Evolutionary conservation across 306 rosid genomes (phyloP), one percentile per base, ranked within the genome.

Genomic region (Cicer pinnatifidum): DNA sequence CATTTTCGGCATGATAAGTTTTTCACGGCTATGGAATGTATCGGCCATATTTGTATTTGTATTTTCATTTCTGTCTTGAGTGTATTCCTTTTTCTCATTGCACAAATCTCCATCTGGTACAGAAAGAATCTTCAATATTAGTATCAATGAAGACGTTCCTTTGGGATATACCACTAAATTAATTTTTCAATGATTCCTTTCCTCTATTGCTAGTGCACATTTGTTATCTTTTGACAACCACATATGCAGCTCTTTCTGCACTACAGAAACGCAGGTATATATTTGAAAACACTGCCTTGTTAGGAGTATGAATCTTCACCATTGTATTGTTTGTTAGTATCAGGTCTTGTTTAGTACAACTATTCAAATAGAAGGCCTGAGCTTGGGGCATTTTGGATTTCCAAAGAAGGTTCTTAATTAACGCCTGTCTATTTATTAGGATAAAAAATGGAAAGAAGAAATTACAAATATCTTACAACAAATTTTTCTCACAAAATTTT

Each of bases 301-400:
- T 17, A 53, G 62, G 63, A 38, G 38, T 53, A 39, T 39, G 65
- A 20, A 40, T 53, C 38, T 54, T 38, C 19, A 53, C 40, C 75
- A 39, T 39, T 17, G 7, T 8, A 52, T 37, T 52, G 59, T 69
- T 50, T 56, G 20, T 71, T 17, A 10, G 51, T 71, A 13, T 37
- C 15, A 39, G 40, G 40, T 71, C 51, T 71, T 40, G 2, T 20
- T 71, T 39, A 37, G 6, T 54, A 39, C 53, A 38, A 23, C 53
- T 60, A 38, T 60, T 37, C 81, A 20, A 28, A 40, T 46, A 39
- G 51, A 38, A 48, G 9, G 45, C 71, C 45, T 19, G 17, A 6
- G 35, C 10, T 53, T 17, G 60, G 48, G 17, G 23, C 48, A 39
- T 48, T 78, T 40, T 50, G 23, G 13, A 77, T 69, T 47, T 78